These are phyloP conservation scores for Globisporangium nunn DNA, from an alignment of 352 stramenopile species.

Conservation along the genomic window DNA sequence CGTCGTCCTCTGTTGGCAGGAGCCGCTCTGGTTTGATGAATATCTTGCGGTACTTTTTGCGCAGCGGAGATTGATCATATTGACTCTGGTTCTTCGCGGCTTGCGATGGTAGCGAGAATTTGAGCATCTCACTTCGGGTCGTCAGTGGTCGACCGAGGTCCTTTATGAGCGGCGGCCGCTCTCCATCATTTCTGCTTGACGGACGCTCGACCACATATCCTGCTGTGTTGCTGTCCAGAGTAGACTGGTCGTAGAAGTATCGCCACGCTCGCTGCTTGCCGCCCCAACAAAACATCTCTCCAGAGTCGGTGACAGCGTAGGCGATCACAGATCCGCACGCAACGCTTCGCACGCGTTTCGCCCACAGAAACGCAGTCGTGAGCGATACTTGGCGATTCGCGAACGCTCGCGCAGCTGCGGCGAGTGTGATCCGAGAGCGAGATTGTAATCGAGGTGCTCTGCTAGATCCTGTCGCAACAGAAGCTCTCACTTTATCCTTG, in stretches of 20 bases:
- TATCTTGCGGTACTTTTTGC: slow-evolving; percentile 38
- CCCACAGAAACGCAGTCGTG: slow-evolving; percentile 67
- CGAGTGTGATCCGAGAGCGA: slow-evolving; percentile 27
- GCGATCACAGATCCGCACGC: slow-evolving; percentile 37
- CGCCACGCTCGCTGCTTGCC: slow-evolving; percentile 58
- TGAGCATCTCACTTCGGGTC: slow-evolving; percentile 56
- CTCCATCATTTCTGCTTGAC: background rate
- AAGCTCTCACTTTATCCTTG: background rate
- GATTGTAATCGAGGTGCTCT: background rate
- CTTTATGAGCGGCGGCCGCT: background rate
- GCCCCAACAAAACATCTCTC: slow-evolving; percentile 74
- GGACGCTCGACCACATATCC: background rate
- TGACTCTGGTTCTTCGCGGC: slow-evolving; percentile 20
- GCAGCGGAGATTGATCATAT: slow-evolving; percentile 28
- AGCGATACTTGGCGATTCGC: slow-evolving; percentile 43
- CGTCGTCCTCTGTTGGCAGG: slow-evolving; percentile 36
- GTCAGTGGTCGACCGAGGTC: slow-evolving; percentile 26
- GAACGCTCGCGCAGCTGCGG: slow-evolving; percentile 43
- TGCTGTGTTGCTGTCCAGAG: slow-evolving; percentile 4
- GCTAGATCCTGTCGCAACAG: background rate
- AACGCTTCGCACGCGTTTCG: slow-evolving; percentile 50
- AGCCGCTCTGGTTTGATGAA: slow-evolving; percentile 38
- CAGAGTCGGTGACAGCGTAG: slow-evolving; percentile 61
- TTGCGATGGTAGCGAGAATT: slow-evolving; percentile 43
- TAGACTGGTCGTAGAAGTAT: slow-evolving; percentile 62